phyloP scores from a whole-genome alignment of 495 filamentous ascomycete genomes.

The Platismatia glauca region DNA sequence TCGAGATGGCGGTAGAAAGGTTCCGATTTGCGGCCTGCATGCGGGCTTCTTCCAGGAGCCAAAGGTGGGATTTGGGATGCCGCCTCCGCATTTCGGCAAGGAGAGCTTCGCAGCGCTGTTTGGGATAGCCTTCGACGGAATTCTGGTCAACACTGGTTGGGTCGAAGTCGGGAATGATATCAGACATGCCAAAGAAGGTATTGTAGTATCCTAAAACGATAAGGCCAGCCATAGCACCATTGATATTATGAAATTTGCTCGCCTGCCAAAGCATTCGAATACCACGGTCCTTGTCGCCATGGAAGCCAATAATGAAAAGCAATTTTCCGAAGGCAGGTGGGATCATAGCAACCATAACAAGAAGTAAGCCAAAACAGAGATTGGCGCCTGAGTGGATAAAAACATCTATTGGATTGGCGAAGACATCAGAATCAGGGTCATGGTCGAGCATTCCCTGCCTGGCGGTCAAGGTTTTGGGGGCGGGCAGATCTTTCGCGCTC shows the following conservation, averaged over 20 bases:
- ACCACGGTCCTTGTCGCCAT: conserved; percentile 78
- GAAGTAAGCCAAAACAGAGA: conserved; percentile 79
- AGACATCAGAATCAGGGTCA: conserved; percentile 46
- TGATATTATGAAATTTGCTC: conserved; percentile 76
- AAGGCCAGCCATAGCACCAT: conserved; percentile 81
- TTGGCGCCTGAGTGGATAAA: conserved; percentile 84
- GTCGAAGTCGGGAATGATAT: conserved; percentile 61
- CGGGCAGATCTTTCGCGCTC: conserved; percentile 11
- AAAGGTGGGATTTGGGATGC: conserved; percentile 77
- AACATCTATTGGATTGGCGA: conserved; percentile 63
- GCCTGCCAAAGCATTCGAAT: conserved; percentile 87
- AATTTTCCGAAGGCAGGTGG: conserved; percentile 81
- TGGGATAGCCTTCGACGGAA: conserved; percentile 60
- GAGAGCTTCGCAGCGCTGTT: conserved; percentile 56
- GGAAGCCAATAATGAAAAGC: conserved; percentile 83
- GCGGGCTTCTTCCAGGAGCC: conserved; percentile 83
- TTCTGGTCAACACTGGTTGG: conserved; percentile 43
- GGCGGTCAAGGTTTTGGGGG: conserved; percentile 22
- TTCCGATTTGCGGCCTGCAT: conserved; percentile 60
- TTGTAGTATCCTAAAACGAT: conserved; percentile 82
- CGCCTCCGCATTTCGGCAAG: conserved; percentile 62
- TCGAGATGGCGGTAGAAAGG: conserved; percentile 57
- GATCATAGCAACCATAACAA: conserved; percentile 80
- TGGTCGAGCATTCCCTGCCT: conserved; percentile 33
- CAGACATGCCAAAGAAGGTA: conserved; percentile 70